Evolutionary conservation across 2,329 filamentous ascomycete genomes (phyloP).

Genomic region (Teratosphaeria epicoccoides): DNA sequence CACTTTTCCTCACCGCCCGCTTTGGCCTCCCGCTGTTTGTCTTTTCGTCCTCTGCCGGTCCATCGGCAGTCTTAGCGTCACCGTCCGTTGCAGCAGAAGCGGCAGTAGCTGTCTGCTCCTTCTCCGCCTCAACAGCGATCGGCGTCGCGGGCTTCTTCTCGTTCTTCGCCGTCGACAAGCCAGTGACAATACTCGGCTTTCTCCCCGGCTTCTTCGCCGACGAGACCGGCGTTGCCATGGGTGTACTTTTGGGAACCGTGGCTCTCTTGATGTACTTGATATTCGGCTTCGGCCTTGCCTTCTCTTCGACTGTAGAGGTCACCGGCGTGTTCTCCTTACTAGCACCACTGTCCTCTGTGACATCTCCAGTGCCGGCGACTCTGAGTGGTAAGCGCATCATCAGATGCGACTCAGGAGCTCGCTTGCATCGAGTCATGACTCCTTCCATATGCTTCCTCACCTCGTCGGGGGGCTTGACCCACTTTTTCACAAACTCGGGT

Average conservation of each 20-base stretch:
- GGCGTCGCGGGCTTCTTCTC: neutral
- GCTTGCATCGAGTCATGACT: slow-evolving; percentile 45
- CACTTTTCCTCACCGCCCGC: slow-evolving; percentile 21
- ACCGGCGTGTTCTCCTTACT: slow-evolving; percentile 18
- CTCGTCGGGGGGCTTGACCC: slow-evolving; percentile 44
- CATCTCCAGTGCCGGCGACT: slow-evolving; percentile 8
- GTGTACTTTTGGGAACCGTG: neutral
- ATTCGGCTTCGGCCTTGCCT: slow-evolving; percentile 7
- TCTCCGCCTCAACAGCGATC: slow-evolving; percentile 3
- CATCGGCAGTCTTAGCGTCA: slow-evolving; percentile 3
- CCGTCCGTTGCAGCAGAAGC: neutral
- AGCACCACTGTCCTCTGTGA: slow-evolving; percentile 7
- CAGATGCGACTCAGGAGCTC: slow-evolving; percentile 45
- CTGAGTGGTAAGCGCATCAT: slow-evolving; percentile 44
- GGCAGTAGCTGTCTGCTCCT: slow-evolving; percentile 4
- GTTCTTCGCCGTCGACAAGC: neutral
- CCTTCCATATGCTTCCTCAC: slow-evolving; percentile 46
- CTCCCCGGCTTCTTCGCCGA: slow-evolving; percentile 3
- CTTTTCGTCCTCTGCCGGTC: slow-evolving; percentile 2
- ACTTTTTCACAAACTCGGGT: slow-evolving; percentile 45
- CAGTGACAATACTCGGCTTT: slow-evolving; percentile 1
- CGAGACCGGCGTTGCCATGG: neutral
- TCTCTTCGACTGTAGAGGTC: slow-evolving; percentile 5
- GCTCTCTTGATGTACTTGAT: slow-evolving; percentile 14
- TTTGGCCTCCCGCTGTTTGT: slow-evolving; percentile 15